Percentiles rank a stretch among this genome's conserved stretches.
These are phyloP conservation scores for Candida awuae DNA, from an alignment of 805 yeast genomes.

Conservation along the genomic window DNA sequence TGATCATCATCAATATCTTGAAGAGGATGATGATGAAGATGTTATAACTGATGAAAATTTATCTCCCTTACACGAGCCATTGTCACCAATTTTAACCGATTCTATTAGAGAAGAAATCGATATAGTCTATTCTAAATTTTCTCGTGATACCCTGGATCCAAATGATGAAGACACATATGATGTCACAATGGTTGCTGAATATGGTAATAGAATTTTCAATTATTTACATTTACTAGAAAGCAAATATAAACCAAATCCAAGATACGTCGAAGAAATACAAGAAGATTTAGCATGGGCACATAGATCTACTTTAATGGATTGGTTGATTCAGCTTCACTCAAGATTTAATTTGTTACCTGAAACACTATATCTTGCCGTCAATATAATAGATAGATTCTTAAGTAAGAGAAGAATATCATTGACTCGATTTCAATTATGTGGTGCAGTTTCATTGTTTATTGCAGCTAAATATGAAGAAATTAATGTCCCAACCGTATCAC, in stretches of 20 bases:
- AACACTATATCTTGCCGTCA: slow-evolving; percentile 73
- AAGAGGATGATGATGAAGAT: slow-evolving; percentile 27
- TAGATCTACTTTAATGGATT: slow-evolving; percentile 77
- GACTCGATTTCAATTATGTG: slow-evolving; percentile 85
- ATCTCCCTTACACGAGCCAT: slow-evolving; percentile 32
- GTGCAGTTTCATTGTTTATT: slow-evolving; percentile 79
- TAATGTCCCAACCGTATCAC: slow-evolving; percentile 75
- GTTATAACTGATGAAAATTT: slow-evolving; percentile 17
- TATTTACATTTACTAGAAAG: slow-evolving; percentile 67
- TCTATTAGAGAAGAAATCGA: slow-evolving; percentile 43
- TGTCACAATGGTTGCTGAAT: slow-evolving; percentile 88
- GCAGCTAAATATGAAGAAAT: slow-evolving; percentile 96
- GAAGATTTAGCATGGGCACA: slow-evolving; percentile 67
- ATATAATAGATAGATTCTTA: slow-evolving; percentile 78
- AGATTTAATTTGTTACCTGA: slow-evolving; percentile 79
- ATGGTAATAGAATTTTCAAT: slow-evolving; percentile 77
- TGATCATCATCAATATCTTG: background rate
- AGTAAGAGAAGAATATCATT: slow-evolving; percentile 66
- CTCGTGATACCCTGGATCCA: slow-evolving; percentile 50
- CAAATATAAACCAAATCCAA: slow-evolving; percentile 61
- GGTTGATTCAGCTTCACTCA: slow-evolving; percentile 84
- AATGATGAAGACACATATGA: slow-evolving; percentile 80
- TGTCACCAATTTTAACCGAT: slow-evolving; percentile 50
- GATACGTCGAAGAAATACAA: slow-evolving; percentile 67
- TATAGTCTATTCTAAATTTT: slow-evolving; percentile 42